Conservation (phyloP, 2,329 filamentous ascomycete genomes). For the Fusarium zealandicum region DNA sequence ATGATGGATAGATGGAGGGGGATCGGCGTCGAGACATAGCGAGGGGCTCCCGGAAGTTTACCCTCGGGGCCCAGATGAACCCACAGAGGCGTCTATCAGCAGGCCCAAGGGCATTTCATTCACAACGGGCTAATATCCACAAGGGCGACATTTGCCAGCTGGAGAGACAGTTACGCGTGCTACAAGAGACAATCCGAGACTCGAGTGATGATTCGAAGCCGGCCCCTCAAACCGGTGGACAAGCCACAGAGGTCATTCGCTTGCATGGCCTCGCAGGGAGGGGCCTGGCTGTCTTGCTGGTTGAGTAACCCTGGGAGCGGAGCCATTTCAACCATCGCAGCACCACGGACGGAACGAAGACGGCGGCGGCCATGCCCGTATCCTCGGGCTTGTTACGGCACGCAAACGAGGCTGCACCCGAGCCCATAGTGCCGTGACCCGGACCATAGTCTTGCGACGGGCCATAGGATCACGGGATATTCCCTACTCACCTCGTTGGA, state of each 20-base stretch:
- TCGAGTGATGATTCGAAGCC: too few species aligned
- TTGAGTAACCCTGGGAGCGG: conserved; percentile 3
- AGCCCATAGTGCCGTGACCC: background rate
- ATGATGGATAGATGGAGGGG: conserved; percentile 2
- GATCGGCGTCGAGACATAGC: background rate
- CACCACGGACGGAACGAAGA: conserved; percentile 4
- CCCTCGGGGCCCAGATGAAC: background rate
- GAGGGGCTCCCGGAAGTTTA: background rate
- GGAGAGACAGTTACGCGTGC: too few species aligned
- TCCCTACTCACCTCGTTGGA: background rate
- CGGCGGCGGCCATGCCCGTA: conserved; percentile 6
- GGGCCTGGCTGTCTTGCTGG: conserved; percentile 14
- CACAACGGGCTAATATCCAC: conserved; percentile 7
- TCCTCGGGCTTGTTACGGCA: conserved; percentile 15
- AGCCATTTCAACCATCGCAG: background rate
- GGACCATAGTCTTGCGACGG: conserved; percentile 3
- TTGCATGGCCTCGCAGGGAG: conserved; percentile 11
- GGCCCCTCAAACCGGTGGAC: background rate
- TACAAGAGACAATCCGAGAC: background rate
- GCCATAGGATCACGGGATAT: conserved; percentile 2
- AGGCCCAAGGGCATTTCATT: conserved; percentile 4
- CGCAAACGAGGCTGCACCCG: background rate
- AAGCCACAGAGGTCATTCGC: background rate
- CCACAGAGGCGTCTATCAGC: conserved; percentile 5
- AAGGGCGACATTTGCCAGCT: conserved; percentile 1